Evolutionary conservation across 139 green algal species (phyloP), one percentile per base, ranked within the genome.

Genomic region (Pleodorina starrii): DNA sequence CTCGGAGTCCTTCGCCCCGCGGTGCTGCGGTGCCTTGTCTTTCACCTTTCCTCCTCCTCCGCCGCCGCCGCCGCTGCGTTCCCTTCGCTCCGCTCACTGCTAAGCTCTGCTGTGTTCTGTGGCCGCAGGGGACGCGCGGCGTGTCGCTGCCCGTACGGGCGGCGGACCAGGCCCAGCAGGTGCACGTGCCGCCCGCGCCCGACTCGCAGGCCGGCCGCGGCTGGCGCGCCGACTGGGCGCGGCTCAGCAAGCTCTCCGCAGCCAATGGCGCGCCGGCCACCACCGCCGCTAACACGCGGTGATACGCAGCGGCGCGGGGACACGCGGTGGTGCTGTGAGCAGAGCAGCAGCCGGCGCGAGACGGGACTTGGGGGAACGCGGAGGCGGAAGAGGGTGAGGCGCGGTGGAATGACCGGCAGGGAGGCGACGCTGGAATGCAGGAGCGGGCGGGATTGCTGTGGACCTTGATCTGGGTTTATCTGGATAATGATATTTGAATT

Each of bases 191-290:
- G 60, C 81, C 60, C 17, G 29, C 1, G 16, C 60, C 81, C 42
- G 81, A 87, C 42, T 44, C 81, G 1, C 81, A 87, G 43, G 63
- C 82, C 9, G 82, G 82, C 68, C 82, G 82, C 82, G 82, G 74
- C 44, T 88, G 82, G 82, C 82, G 82, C n/a, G 40, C 63, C 2
- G 82, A 88, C 46, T 88, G 82, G 82, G 82, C 82, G 7, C 82
- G 82, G 29, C 66, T 88, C 17, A 71, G 82, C 44, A 88, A 88
- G 66, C 44, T 88, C 19, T n/a, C n/a, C n/a, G 19, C 32, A 9
- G 80, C 57, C 57, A 69, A 35, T 27, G 80, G 60, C 35, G 6
- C 68, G 14, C 35, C 12, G 10, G 32, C 59, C 54, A 42, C 27
- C 35, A 19, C 9, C 35, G 32, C 46, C 42, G 23, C 42, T 23